Evolutionary conservation across 345 rosid species (phyloP).

Genomic region (Brassica rapa): DNA sequence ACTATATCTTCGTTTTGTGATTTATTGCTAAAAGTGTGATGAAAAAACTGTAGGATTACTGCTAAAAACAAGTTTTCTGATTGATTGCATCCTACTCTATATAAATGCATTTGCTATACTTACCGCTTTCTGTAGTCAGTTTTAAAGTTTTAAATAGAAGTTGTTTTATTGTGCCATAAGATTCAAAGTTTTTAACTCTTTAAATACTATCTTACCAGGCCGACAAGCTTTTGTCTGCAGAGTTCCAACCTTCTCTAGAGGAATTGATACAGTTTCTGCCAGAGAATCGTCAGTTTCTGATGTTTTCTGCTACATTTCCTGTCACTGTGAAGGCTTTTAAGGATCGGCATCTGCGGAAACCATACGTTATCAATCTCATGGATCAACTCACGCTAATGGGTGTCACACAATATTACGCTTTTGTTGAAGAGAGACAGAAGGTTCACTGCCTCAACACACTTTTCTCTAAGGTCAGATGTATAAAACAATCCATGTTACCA

Average conservation of each 20-base stretch:
- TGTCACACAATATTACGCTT: slow-evolving; percentile 94
- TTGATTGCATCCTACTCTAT: neutral
- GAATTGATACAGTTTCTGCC: slow-evolving; percentile 91
- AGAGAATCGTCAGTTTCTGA: slow-evolving; percentile 76
- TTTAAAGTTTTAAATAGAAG: neutral
- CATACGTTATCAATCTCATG: slow-evolving; percentile 96
- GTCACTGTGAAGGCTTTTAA: slow-evolving; percentile 98
- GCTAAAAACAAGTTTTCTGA: neutral
- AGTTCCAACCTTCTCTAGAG: slow-evolving; percentile 94
- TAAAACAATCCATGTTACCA: slow-evolving; percentile 5
- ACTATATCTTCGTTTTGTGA: neutral
- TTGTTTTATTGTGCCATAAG: slow-evolving; percentile 15
- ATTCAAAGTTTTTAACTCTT: slow-evolving; percentile 21
- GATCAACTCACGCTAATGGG: slow-evolving; percentile 98
- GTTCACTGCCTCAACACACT: slow-evolving; percentile 98
- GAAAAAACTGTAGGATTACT: neutral
- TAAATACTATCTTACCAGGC: slow-evolving; percentile 24
- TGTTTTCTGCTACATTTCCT: slow-evolving; percentile 98
- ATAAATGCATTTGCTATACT: neutral
- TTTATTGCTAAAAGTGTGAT: neutral
- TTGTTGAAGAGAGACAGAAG: slow-evolving; percentile 99
- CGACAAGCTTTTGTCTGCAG: slow-evolving; percentile 62
- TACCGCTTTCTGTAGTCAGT: neutral
- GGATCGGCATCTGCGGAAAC: slow-evolving; percentile 77
- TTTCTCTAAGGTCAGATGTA: slow-evolving; percentile 79